Evolutionary conservation across 2,329 filamentous ascomycete genomes (phyloP), one percentile per base, ranked within the genome.

Genomic region (Apiospora sp.): DNA sequence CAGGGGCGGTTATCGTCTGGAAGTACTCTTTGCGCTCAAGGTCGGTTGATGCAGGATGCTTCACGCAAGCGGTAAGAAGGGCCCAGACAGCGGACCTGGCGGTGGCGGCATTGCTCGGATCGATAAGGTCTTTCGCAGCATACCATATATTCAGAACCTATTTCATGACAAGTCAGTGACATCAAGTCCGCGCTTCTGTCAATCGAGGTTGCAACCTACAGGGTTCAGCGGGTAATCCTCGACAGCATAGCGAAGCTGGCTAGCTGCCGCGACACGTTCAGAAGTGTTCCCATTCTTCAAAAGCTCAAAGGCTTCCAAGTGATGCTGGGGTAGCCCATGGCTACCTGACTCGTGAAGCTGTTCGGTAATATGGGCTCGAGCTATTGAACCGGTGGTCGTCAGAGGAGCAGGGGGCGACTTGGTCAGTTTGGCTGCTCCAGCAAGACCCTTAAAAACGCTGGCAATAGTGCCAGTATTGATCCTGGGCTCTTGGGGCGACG

Each of bases 1-100:
- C 87, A 13, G 86, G 82, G 8, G 86, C 85, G 16, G 89, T 88
- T 46, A 93, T 83, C 0, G 90, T 90, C 75, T 88, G 85, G 76
- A 92, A 93, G 77, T 90, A 92, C 75, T 91, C 89, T 75, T 88
- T 87, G 68, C 92, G 87, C 80, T 93, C 91, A 43, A 92, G 85
- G 75, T 91, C 90, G n/a, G 90, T 91, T 7, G 90, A 89, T 7
- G 87, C 86, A 6, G 86, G 81, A 78, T 92, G 88, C 77, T 90
- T 89, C 72, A 90, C 90, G 77, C 91, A 93, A 77, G 91, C 90
- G 37, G 87, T 89, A 61, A 93, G 82, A 14, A 93, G 86, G 75
- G 90, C 88, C 87, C 91, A 93, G 24, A 90, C 92, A n/a, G 89
- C 87, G 68, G 83, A 82, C 37, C 92, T 87, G 75, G 87, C 86